Evolutionary conservation across 257 asterid genomes (phyloP).

Genomic region (Solanum chiquidenum): DNA sequence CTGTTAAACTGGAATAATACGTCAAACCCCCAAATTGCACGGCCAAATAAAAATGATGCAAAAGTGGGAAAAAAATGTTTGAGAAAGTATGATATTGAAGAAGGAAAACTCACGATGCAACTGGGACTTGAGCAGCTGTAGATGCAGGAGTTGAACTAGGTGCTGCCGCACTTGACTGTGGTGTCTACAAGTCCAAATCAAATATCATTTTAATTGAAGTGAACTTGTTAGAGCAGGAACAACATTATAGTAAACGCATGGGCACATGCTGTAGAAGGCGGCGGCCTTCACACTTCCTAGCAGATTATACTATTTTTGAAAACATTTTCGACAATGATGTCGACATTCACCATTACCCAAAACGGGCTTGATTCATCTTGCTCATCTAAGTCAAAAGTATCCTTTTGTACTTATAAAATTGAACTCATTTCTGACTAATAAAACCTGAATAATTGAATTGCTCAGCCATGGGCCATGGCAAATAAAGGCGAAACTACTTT

Average conservation of each 20-base stretch:
- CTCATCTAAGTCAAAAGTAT: not conserved
- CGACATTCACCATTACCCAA: not conserved
- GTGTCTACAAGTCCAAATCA: conserved; percentile 26
- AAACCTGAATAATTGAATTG: not conserved
- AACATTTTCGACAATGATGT: not conserved
- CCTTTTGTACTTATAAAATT: not conserved
- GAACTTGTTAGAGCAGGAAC: not conserved
- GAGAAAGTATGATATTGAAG: not conserved
- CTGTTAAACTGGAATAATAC: not conserved
- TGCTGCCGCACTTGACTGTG: conserved; percentile 32
- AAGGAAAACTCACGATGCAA: conserved; percentile 24
- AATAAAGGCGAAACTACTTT: not conserved
- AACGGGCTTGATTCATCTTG: not conserved
- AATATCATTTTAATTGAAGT: not conserved
- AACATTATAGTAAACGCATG: not conserved
- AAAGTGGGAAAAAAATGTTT: not conserved
- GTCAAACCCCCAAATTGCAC: not conserved
- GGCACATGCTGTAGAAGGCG: not conserved
- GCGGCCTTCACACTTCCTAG: not conserved
- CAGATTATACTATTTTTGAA: not conserved
- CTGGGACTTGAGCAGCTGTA: conserved; percentile 20
- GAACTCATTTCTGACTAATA: not conserved
- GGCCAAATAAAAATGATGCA: not conserved
- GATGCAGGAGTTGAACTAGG: conserved; percentile 35
- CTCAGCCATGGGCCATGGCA: not conserved